phyloP scores from a whole-genome alignment of 202 grass and related monocot species.

The Dendrocalamus latiflorus region DNA sequence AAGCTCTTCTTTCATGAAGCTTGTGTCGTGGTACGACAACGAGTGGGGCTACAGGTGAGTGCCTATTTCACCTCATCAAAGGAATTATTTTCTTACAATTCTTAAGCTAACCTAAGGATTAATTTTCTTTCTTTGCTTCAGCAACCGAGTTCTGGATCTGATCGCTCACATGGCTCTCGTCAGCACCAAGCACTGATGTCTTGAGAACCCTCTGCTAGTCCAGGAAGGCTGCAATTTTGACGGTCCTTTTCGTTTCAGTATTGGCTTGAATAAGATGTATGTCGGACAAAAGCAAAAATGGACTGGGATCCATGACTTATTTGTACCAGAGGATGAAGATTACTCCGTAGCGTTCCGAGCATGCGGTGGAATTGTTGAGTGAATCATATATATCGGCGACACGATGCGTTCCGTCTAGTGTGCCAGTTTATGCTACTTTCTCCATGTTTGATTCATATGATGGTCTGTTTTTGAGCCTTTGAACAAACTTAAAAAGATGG shows the following conservation, averaged over 20 bases:
- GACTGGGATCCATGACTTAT: constrained; percentile 4
- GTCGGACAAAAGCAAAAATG: background rate
- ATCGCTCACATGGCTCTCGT: constrained; percentile 84
- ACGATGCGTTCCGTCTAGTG: background rate
- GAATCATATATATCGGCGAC: background rate
- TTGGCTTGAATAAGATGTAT: constrained; percentile 23
- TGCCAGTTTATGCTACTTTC: background rate
- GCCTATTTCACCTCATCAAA: background rate
- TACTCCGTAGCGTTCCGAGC: background rate
- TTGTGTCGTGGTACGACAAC: constrained; percentile 97
- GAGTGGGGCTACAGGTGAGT: constrained; percentile 97
- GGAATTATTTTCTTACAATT: background rate
- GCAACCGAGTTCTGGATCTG: constrained; percentile 90
- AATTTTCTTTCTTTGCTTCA: constrained; percentile 26
- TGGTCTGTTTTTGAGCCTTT: background rate
- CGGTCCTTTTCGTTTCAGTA: constrained; percentile 3
- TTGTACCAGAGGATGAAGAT: background rate
- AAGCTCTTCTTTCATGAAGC: constrained; percentile 90
- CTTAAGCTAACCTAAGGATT: background rate
- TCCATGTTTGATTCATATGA: background rate
- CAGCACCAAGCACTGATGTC: constrained; percentile 41
- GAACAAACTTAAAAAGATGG: background rate
- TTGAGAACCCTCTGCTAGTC: background rate
- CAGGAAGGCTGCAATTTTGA: constrained; percentile 47
- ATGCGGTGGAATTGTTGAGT: background rate